Evolutionary conservation across 305 asterid genomes (phyloP).

Genomic region (Fraxinus greggii): DNA sequence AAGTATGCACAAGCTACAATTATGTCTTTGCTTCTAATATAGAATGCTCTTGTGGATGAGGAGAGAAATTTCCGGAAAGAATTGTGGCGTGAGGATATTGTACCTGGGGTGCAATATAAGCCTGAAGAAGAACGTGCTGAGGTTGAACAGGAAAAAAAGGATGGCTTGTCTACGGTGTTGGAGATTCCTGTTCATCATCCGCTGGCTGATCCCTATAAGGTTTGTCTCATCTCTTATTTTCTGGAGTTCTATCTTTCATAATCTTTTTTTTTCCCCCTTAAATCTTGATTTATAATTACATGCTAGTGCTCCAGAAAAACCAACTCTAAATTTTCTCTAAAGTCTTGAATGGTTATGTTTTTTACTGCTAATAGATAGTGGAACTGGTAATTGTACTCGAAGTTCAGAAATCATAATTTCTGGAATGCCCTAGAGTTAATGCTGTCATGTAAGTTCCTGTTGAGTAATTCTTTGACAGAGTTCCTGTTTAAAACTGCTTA

Average conservation of each 20-base stretch:
- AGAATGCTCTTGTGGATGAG: background rate
- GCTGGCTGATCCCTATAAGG: conserved; percentile 43
- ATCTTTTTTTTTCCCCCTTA: background rate
- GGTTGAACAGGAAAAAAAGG: conserved; percentile 39
- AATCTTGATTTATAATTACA: background rate
- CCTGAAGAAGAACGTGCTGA: conserved; percentile 40
- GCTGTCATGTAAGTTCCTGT: background rate
- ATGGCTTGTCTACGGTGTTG: conserved; percentile 49
- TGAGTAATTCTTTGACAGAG: background rate
- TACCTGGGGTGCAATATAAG: background rate
- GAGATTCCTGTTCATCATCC: conserved; percentile 46
- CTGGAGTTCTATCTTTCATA: background rate
- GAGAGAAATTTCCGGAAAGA: conserved; percentile 41
- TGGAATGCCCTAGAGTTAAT: background rate
- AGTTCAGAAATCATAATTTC: background rate
- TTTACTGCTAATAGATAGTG: background rate
- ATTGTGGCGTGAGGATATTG: conserved; percentile 25
- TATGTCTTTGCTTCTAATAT: conserved; percentile 7
- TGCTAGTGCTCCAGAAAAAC: background rate
- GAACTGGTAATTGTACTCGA: background rate
- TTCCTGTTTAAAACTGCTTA: background rate
- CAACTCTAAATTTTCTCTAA: background rate
- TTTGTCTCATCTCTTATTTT: conserved; percentile 4
- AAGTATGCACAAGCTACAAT: background rate
- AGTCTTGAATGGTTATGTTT: background rate